These are phyloP conservation scores for Xylaria sp. DNA, from an alignment of 2,329 filamentous ascomycete species.

Conservation along the genomic window DNA sequence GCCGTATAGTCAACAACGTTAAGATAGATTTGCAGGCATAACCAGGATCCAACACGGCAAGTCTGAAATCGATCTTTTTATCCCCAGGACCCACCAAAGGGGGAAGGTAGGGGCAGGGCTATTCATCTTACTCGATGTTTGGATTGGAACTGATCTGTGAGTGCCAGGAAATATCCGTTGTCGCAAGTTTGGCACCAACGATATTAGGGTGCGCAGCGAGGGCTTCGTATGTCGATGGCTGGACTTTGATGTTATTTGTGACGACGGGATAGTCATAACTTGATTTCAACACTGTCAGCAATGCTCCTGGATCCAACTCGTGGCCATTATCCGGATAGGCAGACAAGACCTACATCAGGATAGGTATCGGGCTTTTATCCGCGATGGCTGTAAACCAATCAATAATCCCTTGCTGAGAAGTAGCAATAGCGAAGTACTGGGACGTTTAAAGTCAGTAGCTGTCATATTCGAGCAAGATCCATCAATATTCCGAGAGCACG, in stretches of 20 bases:
- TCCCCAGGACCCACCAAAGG: not conserved
- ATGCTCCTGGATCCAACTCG: not conserved
- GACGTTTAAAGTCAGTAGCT: constrained; percentile 6
- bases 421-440: constrained; percentile 68
- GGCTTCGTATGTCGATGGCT: constrained; percentile 65
- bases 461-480: not conserved
- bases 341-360: constrained; percentile 62
- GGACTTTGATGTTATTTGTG: constrained; percentile 69
- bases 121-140: constrained; percentile 58
- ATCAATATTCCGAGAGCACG: not conserved
- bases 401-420: constrained; percentile 66
- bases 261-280: constrained; percentile 70
- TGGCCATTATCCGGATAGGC: not conserved
- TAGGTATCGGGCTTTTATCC: constrained; percentile 66
- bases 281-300: constrained; percentile 13
- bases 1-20: not conserved
- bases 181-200: constrained; percentile 73
- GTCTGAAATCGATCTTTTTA: not conserved
- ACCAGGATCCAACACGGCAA: not conserved
- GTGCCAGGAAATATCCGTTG: constrained; percentile 72
- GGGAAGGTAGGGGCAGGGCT: not conserved
- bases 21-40: constrained; percentile 6
- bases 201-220: constrained; percentile 72
- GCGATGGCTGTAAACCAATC: constrained; percentile 71
- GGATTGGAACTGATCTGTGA: constrained; percentile 70